Percentiles rank a stretch among this genome's conserved stretches.
These are phyloP conservation scores for Pyrenophora tritici-repentis DNA, from an alignment of 2,329 filamentous ascomycete species.

Conservation along the genomic window DNA sequence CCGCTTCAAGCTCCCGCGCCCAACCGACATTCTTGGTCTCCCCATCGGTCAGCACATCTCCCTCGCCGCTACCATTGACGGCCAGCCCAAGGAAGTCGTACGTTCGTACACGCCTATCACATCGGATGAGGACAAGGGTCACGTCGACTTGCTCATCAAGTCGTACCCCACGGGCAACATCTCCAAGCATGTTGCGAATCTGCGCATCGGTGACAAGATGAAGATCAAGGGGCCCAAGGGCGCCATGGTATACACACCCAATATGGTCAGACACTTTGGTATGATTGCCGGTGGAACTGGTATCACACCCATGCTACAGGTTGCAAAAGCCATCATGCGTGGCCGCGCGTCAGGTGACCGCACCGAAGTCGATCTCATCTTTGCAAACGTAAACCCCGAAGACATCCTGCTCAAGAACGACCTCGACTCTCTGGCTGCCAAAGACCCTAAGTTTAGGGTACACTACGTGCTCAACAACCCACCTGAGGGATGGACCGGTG, in stretches of 20 bases:
- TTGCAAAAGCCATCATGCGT: constrained; percentile 85
- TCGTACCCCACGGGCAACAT: constrained; percentile 98
- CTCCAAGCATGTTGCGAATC: constrained; percentile 84
- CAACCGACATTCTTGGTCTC: constrained; percentile 84
- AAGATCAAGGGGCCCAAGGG: constrained; percentile 94
- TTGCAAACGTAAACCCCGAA: constrained; percentile 91
- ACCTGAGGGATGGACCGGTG: constrained; percentile 87
- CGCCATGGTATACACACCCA: constrained; percentile 95
- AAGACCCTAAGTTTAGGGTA: constrained; percentile 82
- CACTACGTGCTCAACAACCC: constrained; percentile 98
- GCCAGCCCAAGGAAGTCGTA: constrained; percentile 44
- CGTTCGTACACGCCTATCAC: constrained; percentile 52
- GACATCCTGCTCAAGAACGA: constrained; percentile 95
- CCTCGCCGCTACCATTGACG: constrained; percentile 67
- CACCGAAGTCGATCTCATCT: constrained; percentile 88
- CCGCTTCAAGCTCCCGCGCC: constrained; percentile 82
- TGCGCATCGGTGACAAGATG: constrained; percentile 79
- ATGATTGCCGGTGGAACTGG: constrained; percentile 98
- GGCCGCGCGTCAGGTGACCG: constrained; percentile 75
- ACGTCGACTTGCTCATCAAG: constrained; percentile 97
- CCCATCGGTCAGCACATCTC: constrained; percentile 99
- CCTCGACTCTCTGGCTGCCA: constrained; percentile 74
- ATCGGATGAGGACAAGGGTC: constrained; percentile 64
- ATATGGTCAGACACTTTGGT: constrained; percentile 94
- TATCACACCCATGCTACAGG: constrained; percentile 98